Conservation (phyloP, 805 yeast genomes). For the Cyberlindnera mrakii region DNA sequence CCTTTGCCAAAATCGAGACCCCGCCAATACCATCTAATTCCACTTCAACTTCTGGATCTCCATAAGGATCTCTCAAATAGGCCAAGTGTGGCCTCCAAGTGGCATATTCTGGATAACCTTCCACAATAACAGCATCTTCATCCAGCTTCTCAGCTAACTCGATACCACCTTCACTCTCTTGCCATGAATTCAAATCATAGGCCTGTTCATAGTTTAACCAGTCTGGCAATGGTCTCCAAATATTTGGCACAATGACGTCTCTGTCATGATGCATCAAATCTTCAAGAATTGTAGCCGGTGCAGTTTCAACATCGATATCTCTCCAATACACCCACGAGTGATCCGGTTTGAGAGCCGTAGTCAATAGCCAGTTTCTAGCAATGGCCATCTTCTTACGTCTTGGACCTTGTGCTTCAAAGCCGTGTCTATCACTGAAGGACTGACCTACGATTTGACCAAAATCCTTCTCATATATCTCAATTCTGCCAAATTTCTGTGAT, state of each 20-base stretch:
- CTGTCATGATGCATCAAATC: conserved; percentile 88
- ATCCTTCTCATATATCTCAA: conserved; percentile 85
- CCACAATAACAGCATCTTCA: conserved; percentile 95
- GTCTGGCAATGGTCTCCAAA: conserved; percentile 86
- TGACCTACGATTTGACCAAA: conserved; percentile 93
- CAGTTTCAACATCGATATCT: conserved; percentile 94
- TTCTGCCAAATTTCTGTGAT: conserved; percentile 67
- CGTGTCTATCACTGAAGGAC: conserved; percentile 88
- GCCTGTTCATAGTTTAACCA: conserved; percentile 85
- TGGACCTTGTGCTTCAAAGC: conserved; percentile 94
- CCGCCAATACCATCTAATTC: conserved; percentile 97
- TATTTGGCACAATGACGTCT: conserved; percentile 93
- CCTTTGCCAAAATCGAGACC: conserved; percentile 85
- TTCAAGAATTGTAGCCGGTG: conserved; percentile 78
- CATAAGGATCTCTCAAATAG: conserved; percentile 88
- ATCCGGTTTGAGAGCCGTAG: conserved; percentile 82
- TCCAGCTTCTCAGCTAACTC: conserved; percentile 70
- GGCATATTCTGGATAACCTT: conserved; percentile 94
- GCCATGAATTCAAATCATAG: conserved; percentile 81
- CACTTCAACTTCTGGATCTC: conserved; percentile 90
- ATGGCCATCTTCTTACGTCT: conserved; percentile 92
- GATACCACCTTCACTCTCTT: conserved; percentile 75
- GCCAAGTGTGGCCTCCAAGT: conserved; percentile 98
- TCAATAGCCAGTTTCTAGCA: conserved; percentile 89
- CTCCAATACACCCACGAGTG: conserved; percentile 98